These are phyloP conservation scores for Penicillium chermesinum DNA, from an alignment of 495 filamentous ascomycete species.

Conservation along the genomic window DNA sequence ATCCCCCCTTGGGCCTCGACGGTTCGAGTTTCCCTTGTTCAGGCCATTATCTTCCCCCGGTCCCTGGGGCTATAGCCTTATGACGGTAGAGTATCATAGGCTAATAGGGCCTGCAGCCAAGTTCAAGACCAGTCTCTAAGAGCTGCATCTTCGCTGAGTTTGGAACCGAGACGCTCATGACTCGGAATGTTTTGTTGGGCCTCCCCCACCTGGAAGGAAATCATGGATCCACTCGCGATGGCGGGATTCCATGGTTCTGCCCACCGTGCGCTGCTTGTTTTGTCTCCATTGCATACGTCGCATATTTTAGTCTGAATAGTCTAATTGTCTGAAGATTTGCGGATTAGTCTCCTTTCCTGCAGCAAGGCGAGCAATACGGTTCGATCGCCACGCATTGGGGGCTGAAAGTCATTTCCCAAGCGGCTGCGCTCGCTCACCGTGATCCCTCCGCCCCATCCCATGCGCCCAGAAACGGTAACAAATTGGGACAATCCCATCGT, in stretches of 20 bases:
- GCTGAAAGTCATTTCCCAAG: background rate
- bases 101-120: too few species aligned
- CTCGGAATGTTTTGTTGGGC: too few species aligned
- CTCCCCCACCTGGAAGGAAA: background rate
- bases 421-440: background rate
- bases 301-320: background rate
- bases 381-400: background rate
- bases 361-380: background rate
- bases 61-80: too few species aligned
- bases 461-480: background rate
- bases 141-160: too few species aligned
- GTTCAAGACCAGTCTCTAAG: too few species aligned
- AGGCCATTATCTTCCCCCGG: too few species aligned
- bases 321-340: background rate
- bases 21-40: too few species aligned
- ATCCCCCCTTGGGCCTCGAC: too few species aligned
- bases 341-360: too few species aligned
- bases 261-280: background rate
- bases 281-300: background rate
- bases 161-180: too few species aligned
- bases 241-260: background rate
- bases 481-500: background rate
- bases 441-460: background rate
- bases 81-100: too few species aligned
- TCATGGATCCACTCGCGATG: background rate